Percentiles rank a stretch among this genome's conserved stretches.
phyloP scores from a whole-genome alignment of 2,329 filamentous ascomycete genomes.

The Alternaria sp. region DNA sequence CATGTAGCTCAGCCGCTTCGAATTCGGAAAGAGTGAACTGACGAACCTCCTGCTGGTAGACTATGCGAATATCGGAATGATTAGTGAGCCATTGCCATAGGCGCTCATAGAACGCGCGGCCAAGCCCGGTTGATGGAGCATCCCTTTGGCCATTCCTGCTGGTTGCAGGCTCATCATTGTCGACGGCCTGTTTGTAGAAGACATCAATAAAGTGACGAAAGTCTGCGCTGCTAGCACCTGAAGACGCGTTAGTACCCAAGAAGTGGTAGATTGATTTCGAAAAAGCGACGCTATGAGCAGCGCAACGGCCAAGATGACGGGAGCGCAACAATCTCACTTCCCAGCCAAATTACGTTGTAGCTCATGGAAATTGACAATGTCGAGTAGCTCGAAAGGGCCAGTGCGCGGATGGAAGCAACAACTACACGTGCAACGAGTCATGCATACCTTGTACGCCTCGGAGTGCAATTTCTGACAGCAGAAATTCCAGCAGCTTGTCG shows the following conservation, averaged over 20 bases:
- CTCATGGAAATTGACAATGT: not conserved
- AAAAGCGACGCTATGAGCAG: not conserved
- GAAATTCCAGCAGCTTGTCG: conserved; percentile 65
- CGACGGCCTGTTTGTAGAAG: conserved; percentile 44
- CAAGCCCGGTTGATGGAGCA: not conserved
- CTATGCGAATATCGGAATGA: conserved; percentile 65
- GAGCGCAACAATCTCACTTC: not conserved
- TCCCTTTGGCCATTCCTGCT: not conserved
- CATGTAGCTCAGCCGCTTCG: conserved; percentile 39
- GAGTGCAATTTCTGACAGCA: conserved; percentile 68
- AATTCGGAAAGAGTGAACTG: conserved; percentile 43
- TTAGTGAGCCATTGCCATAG: conserved; percentile 67
- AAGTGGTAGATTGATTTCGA: conserved; percentile 7
- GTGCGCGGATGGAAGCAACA: conserved; percentile 14
- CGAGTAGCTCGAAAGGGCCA: conserved; percentile 3
- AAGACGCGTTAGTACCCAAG: conserved; percentile 4
- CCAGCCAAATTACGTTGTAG: not conserved
- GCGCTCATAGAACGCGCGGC: conserved; percentile 59
- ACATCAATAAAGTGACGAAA: conserved; percentile 51
- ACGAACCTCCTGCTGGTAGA: conserved; percentile 52
- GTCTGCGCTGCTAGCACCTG: conserved; percentile 54
- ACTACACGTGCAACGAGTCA: conserved; percentile 17
- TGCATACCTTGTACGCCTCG: conserved; percentile 66
- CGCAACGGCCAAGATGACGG: not conserved
- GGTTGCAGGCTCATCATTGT: conserved; percentile 1